A percentile compares a stretch with the other conserved stretches of the same genome.
phyloP scores from a whole-genome alignment of 2,329 filamentous ascomycete genomes.

The Sporothrix pseudoabietina region DNA sequence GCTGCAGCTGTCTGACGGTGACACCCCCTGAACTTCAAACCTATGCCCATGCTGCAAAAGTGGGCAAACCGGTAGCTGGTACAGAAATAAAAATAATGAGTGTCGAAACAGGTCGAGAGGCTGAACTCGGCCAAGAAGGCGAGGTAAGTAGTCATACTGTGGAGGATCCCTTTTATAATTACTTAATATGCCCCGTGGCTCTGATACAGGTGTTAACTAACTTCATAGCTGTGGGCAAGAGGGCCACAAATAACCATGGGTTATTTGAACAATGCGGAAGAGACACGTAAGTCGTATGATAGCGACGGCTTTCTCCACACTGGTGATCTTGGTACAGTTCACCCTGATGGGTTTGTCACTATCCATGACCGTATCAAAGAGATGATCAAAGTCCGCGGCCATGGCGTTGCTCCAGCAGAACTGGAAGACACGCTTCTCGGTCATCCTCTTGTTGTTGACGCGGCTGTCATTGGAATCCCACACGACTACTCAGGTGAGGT shows the following conservation, averaged over 20 bases:
- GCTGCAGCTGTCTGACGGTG: slow-evolving; percentile 63
- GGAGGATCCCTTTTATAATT: neutral
- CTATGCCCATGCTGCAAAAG: slow-evolving; percentile 60
- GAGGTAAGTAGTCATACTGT: slow-evolving; percentile 38
- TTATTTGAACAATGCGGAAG: slow-evolving; percentile 49
- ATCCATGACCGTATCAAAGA: slow-evolving; percentile 67
- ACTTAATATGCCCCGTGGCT: slow-evolving; percentile 36
- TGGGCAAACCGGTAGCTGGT: slow-evolving; percentile 58
- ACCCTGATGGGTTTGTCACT: slow-evolving; percentile 57
- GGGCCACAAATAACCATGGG: slow-evolving; percentile 56
- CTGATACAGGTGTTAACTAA: neutral
- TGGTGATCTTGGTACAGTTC: slow-evolving; percentile 58
- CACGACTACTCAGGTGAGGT: slow-evolving; percentile 60
- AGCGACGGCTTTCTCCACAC: slow-evolving; percentile 61
- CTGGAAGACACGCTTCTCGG: slow-evolving; percentile 63
- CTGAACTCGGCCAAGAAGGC: slow-evolving; percentile 54
- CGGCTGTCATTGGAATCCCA: slow-evolving; percentile 55
- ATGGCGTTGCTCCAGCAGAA: slow-evolving; percentile 64
- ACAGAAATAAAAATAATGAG: slow-evolving; percentile 64
- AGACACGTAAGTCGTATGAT: slow-evolving; percentile 54
- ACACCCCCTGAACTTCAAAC: slow-evolving; percentile 59
- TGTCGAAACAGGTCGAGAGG: slow-evolving; percentile 55
- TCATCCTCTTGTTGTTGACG: slow-evolving; percentile 58
- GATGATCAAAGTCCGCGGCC: slow-evolving; percentile 68
- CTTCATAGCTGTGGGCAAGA: slow-evolving; percentile 41